Evolutionary conservation across 805 yeast genomes (phyloP).

Genomic region (Candida insectorum): DNA sequence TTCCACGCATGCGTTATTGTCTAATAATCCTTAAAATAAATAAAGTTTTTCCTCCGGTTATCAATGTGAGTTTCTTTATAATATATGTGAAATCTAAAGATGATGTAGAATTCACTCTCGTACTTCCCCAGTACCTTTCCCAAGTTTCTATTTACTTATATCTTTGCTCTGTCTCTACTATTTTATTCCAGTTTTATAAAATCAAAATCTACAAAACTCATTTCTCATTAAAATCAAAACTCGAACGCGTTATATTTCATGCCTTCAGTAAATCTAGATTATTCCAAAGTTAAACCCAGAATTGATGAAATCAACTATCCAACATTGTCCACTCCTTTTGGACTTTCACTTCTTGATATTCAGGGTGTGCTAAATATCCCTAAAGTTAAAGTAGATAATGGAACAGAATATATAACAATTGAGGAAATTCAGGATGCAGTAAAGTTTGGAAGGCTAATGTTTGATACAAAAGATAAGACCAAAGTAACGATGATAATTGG

Average conservation of each 20-base stretch:
- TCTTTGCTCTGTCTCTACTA: too few relatives aligned
- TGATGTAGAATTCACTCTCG: too few relatives aligned
- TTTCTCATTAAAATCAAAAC: too few relatives aligned
- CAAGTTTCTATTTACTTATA: too few relatives aligned
- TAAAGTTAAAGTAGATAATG: slow-evolving; percentile 15
- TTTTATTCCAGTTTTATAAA: too few relatives aligned
- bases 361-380: slow-evolving; percentile 67
- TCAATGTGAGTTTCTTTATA: too few relatives aligned
- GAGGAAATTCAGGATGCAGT: slow-evolving; percentile 44
- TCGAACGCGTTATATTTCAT: too few relatives aligned
- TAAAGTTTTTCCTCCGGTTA: too few relatives aligned
- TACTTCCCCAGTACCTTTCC: too few relatives aligned
- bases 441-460: slow-evolving; percentile 46
- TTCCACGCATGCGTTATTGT: not conserved
- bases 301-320: not conserved
- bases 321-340: slow-evolving; percentile 48
- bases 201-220: too few relatives aligned
- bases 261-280: slow-evolving; percentile 5
- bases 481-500: slow-evolving; percentile 63
- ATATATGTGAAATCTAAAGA: too few relatives aligned
- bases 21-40: not conserved
- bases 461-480: slow-evolving; percentile 34
- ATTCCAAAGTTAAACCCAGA: not conserved
- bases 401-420: slow-evolving; percentile 31
- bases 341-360: slow-evolving; percentile 61